Evolutionary conservation across 108 stramenopile species (phyloP), one percentile per base, ranked within the genome.

Genomic region (Fistulifera solaris): DNA sequence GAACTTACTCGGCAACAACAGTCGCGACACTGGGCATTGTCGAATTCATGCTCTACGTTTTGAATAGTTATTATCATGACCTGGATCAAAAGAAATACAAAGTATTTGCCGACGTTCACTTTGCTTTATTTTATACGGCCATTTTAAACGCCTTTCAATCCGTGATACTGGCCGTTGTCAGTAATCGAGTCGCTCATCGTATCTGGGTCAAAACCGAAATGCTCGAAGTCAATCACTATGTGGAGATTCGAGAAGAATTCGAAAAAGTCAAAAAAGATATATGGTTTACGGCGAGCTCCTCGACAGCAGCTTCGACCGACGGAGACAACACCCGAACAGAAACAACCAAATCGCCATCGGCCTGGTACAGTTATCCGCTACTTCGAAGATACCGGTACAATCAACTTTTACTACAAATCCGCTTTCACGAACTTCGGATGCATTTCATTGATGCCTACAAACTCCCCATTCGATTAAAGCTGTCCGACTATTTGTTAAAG

Each of bases 241-340:
- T 94, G 35, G 92, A 84, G 40, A 81, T 94, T 48, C 67, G 92
- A 47, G 80, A 86, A 65, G 87, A 89, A 53, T 94, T 87, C 58
- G 87, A 88, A 26, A 65, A 76, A 18, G 59, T 86, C 3, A 35
- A n/a, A 35, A 35, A 35, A 35, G 31, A 35, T 35, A 35, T 35
- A 35, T 35, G 31, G 31, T 35, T 35, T 35, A 8, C 31, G n/a
- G n/a, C n/a, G 31, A 8, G 31, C 8, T 35, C 31, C 6, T 35
- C 31, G 31, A 35, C 31, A 35, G 8, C 31, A 35, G 31, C 31
- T 3, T 35, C 31, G 6, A 6, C 31, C 6, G 8, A 35, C 31
- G 31, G 8, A 35, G 31, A 35, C 6, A 45, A 45, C 11, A 19
- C 11, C 7, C 3, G 6, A 5, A 45, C 44, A 21, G 11, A 45